Percentiles rank a stretch among this genome's conserved stretches.
phyloP scores from a whole-genome alignment of 78 protist species.

The Dictyostelium purpureum region DNA sequence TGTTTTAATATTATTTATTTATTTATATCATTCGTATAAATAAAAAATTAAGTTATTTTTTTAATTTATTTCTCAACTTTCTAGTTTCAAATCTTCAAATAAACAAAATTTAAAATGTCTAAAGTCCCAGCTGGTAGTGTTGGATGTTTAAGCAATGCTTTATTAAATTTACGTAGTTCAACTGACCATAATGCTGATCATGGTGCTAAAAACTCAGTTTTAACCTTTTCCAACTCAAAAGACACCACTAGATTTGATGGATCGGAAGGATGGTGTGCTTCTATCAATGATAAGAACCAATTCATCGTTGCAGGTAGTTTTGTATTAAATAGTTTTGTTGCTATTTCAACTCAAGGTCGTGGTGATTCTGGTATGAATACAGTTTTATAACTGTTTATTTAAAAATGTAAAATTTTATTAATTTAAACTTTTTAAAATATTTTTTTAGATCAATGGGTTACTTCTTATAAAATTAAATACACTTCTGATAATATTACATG shows the following conservation, averaged over 20 bases:
- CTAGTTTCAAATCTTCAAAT: no score
- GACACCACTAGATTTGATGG: not conserved
- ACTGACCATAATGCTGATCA: slow-evolving; percentile 22
- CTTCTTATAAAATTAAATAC: slow-evolving; percentile 7
- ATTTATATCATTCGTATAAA: no score
- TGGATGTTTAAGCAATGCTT: slow-evolving; percentile 9
- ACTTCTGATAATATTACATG: slow-evolving; percentile 4
- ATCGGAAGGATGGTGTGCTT: slow-evolving; percentile 7
- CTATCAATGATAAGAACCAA: slow-evolving; percentile 33
- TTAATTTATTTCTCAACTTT: no score
- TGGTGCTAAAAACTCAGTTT: not conserved
- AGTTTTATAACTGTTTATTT: no score
- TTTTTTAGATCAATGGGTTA: slow-evolving; percentile 54
- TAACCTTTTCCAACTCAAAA: not conserved
- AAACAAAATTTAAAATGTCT: no score
- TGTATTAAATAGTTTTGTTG: not conserved
- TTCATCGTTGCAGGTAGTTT: not conserved
- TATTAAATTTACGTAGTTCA: slow-evolving; percentile 9
- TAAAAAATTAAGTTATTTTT: no score
- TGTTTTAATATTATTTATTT: no score
- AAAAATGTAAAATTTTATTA: no score
- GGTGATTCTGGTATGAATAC: slow-evolving; percentile 25
- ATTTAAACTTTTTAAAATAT: no score
- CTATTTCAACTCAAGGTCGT: slow-evolving; percentile 45
- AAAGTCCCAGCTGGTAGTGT: not conserved